Evolutionary conservation across 108 stramenopile genomes (phyloP).

Genomic region (Fistulifera pelliculosa): DNA sequence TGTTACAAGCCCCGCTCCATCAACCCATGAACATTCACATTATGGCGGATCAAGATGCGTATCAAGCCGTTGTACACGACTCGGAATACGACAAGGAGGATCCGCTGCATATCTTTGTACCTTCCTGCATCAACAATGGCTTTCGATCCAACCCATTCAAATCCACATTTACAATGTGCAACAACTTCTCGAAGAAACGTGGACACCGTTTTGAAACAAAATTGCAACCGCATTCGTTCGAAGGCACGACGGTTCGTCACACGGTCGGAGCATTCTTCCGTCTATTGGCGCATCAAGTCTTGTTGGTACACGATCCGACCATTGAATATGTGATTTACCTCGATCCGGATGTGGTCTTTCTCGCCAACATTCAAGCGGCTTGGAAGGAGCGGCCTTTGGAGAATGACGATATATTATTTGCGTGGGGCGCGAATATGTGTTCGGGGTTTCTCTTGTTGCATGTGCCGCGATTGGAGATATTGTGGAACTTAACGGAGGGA

Average conservation of each 20-base stretch:
- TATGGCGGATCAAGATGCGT: slow-evolving; percentile 16
- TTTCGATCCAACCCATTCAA: slow-evolving; percentile 4
- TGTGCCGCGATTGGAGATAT: not conserved
- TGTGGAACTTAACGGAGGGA: slow-evolving; percentile 1
- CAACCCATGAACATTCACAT: slow-evolving; percentile 9
- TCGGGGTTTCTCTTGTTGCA: slow-evolving; percentile 14
- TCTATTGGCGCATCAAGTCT: slow-evolving; percentile 11
- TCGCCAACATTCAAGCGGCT: slow-evolving; percentile 12
- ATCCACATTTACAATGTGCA: slow-evolving; percentile 15
- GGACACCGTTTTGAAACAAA: not conserved
- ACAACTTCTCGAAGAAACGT: not conserved
- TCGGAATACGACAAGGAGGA: not conserved
- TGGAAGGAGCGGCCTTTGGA: not conserved
- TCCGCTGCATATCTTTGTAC: too few species aligned
- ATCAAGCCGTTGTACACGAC: not conserved
- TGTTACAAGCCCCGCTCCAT: slow-evolving; percentile 18
- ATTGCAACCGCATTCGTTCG: not conserved
- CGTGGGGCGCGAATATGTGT: slow-evolving; percentile 11
- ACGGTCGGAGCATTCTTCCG: slow-evolving; percentile 17
- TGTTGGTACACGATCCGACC: not conserved
- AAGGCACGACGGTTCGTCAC: not conserved
- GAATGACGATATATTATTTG: not conserved
- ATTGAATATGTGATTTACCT: slow-evolving; percentile 11
- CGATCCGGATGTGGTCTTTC: slow-evolving; percentile 16
- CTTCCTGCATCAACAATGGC: not conserved